A percentile compares a stretch with the other conserved stretches of the same genome.
These are phyloP conservation scores for Pythium grandisporangium DNA, from an alignment of 352 stramenopile genomes.

Conservation along the genomic window DNA sequence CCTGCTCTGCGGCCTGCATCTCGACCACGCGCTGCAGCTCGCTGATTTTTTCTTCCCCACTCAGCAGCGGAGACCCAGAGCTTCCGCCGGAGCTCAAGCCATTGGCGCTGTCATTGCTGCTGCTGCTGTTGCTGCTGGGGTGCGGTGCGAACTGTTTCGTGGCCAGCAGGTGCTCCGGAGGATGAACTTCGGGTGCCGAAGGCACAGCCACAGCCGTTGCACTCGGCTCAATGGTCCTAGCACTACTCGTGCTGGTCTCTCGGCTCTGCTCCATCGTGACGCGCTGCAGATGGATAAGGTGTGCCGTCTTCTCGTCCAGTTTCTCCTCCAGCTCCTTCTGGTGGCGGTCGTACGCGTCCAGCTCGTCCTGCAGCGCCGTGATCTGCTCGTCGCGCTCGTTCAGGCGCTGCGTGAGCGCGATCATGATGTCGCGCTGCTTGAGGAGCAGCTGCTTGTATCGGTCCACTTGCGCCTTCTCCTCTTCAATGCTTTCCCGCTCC, in stretches of 20 bases:
- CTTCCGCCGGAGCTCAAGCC: conserved; percentile 3
- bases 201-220: too few relatives aligned
- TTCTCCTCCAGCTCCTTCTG: conserved; percentile 92
- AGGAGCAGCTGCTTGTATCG: conserved; percentile 95
- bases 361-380: conserved; percentile 90
- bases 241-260: not conserved
- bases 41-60: conserved; percentile 78
- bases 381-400: conserved; percentile 96
- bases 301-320: conserved; percentile 90
- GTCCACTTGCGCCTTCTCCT: conserved; percentile 94
- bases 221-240: too few relatives aligned
- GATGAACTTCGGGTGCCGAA: too few relatives aligned
- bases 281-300: conserved; percentile 91
- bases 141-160: conserved; percentile 65
- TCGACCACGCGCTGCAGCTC: conserved; percentile 69
- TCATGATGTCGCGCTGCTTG: conserved; percentile 96
- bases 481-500: conserved; percentile 90
- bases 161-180: conserved; percentile 38
- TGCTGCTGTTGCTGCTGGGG: not conserved
- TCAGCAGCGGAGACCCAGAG: conserved; percentile 23
- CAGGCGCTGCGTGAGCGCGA: conserved; percentile 90
- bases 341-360: conserved; percentile 90
- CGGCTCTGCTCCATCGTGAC: conserved; percentile 75
- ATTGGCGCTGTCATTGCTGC: conserved; percentile 1
- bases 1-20: conserved; percentile 35